phyloP scores from a whole-genome alignment of 352 stramenopile species.

The Phytophthora vignae region DNA sequence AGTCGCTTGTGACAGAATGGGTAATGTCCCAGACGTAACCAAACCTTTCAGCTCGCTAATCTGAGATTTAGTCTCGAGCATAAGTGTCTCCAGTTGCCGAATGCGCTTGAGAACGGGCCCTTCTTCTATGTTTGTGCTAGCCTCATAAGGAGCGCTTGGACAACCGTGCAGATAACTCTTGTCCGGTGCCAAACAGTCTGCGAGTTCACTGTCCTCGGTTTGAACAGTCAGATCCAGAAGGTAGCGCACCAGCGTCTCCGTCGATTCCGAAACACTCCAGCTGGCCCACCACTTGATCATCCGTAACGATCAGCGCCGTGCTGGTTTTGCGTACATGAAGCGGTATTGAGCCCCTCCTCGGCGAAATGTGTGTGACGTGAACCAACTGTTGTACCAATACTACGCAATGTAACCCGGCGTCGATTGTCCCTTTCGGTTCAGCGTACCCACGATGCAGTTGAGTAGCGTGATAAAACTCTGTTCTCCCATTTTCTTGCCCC shows the following conservation, averaged over 20 bases:
- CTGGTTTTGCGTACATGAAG: conserved; percentile 17
- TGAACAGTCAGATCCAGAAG: conserved; percentile 14
- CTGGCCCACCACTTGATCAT: conserved; percentile 27
- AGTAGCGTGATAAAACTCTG: conserved; percentile 15
- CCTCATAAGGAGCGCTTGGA: conserved; percentile 10
- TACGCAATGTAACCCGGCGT: conserved; percentile 9
- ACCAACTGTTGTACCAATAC: conserved; percentile 17
- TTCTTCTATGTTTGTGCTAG: conserved; percentile 6
- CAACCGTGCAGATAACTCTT: conserved; percentile 23
- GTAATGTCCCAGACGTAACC: neutral
- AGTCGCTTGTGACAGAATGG: neutral
- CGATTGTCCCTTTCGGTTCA: neutral
- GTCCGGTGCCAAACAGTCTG: conserved; percentile 13
- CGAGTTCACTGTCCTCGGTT: conserved; percentile 13
- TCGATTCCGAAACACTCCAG: conserved; percentile 26
- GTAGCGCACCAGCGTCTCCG: conserved; percentile 19
- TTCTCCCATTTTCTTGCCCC: conserved; percentile 19
- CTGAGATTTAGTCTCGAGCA: neutral
- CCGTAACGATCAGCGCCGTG: conserved; percentile 10
- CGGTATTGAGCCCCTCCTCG: conserved; percentile 9
- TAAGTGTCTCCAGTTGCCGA: conserved; percentile 9
- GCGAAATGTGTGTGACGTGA: conserved; percentile 19
- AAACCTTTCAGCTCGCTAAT: neutral
- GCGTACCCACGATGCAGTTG: conserved; percentile 1
- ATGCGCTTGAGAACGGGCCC: conserved; percentile 11